These are phyloP conservation scores for Ilyonectria mors-panacis DNA, from an alignment of 2,329 filamentous ascomycete genomes.

Conservation along the genomic window DNA sequence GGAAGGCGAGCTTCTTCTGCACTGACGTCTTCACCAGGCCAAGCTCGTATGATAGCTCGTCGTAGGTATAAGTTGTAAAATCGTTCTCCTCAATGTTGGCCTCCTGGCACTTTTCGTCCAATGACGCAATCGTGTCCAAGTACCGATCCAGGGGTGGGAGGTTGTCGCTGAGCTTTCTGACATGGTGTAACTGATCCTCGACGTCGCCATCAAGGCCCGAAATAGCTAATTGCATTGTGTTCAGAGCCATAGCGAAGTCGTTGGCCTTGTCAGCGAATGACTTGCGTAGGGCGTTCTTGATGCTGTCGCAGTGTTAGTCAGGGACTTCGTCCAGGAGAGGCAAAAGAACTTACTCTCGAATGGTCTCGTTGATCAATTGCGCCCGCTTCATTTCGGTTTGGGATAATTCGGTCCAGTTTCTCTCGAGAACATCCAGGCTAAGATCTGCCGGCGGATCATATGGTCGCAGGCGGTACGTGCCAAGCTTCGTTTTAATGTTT, in stretches of 20 bases:
- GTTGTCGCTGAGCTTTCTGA: constrained; percentile 86
- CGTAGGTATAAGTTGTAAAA: constrained; percentile 99
- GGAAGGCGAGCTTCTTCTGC: constrained; percentile 94
- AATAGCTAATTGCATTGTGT: constrained; percentile 94
- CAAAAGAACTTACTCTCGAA: constrained; percentile 79
- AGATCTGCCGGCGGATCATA: constrained; percentile 92
- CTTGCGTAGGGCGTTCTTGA: constrained; percentile 94
- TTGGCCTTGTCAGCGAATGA: constrained; percentile 99
- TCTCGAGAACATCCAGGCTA: constrained; percentile 84
- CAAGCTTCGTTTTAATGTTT: constrained; percentile 99
- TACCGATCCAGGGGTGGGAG: constrained; percentile 92
- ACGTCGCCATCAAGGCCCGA: constrained; percentile 98
- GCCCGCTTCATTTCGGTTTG: constrained; percentile 89
- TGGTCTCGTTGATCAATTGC: constrained; percentile 97
- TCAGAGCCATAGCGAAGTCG: constrained; percentile 94
- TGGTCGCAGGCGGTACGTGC: constrained; percentile 90
- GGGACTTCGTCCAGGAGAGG: background rate
- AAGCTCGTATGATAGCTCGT: constrained; percentile 95
- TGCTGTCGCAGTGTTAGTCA: constrained; percentile 65
- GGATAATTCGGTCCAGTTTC: constrained; percentile 84
- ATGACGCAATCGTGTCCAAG: constrained; percentile 85
- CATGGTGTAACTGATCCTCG: constrained; percentile 92
- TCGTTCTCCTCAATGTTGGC: constrained; percentile 99
- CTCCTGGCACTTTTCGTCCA: constrained; percentile 92
- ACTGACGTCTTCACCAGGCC: constrained; percentile 92